These are phyloP conservation scores for Nasturtium officinale DNA, from an alignment of 345 rosid genomes.

Conservation along the genomic window DNA sequence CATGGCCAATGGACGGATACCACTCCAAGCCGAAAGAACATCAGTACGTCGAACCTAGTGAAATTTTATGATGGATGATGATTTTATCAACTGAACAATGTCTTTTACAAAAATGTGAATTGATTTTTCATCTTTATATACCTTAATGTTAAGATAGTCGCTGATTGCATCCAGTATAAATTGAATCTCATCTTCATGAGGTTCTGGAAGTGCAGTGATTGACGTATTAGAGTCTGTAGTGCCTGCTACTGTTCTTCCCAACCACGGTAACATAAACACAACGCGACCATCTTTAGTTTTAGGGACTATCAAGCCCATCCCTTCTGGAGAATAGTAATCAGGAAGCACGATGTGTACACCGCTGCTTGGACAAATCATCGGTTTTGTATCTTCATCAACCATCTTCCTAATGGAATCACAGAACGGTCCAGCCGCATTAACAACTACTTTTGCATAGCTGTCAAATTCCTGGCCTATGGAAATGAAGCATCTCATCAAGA, in stretches of 20 bases:
- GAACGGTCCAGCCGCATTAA: conserved; percentile 96
- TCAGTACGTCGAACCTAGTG: conserved; percentile 81
- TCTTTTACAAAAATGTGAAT: neutral
- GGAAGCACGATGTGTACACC: conserved; percentile 95
- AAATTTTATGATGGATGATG: conserved; percentile 12
- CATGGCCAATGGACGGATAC: conserved; percentile 89
- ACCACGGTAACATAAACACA: conserved; percentile 96
- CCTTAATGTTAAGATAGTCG: conserved; percentile 90
- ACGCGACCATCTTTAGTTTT: conserved; percentile 99
- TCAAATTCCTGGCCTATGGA: conserved; percentile 81
- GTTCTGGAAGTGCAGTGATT: conserved; percentile 89
- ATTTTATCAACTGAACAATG: conserved; percentile 7
- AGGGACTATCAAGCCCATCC: conserved; percentile 99
- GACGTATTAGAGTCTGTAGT: conserved; percentile 89
- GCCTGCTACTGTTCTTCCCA: conserved; percentile 96
- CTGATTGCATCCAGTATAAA: conserved; percentile 94
- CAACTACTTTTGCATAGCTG: conserved; percentile 82
- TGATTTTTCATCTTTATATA: conserved; percentile 24
- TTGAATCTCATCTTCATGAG: conserved; percentile 96
- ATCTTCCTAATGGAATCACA: conserved; percentile 89
- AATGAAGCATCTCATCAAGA: conserved; percentile 16
- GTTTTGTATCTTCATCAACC: conserved; percentile 63
- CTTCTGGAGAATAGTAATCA: conserved; percentile 98
- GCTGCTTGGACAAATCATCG: conserved; percentile 95
- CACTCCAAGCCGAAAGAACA: conserved; percentile 99